These are phyloP conservation scores for Cercospora sp. DNA, from an alignment of 2,329 filamentous ascomycete genomes.

Conservation along the genomic window DNA sequence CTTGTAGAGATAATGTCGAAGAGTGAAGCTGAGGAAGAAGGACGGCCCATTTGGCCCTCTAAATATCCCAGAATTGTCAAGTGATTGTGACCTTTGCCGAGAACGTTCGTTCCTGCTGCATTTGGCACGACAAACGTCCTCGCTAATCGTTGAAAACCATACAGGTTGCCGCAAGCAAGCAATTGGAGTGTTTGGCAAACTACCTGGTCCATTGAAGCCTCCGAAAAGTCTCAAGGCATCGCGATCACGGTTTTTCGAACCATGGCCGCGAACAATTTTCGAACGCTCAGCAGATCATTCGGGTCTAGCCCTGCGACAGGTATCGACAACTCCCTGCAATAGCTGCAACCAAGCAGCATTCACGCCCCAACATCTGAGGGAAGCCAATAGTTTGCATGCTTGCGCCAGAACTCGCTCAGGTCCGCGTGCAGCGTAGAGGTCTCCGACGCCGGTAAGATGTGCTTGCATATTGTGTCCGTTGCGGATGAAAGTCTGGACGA, in stretches of 20 bases:
- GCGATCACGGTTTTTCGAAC: background rate
- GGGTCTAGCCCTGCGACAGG: background rate
- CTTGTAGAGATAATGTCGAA: background rate
- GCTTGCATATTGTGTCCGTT: conserved; percentile 53
- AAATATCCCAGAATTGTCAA: background rate
- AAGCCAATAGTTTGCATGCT: conserved; percentile 42
- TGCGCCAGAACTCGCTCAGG: conserved; percentile 43
- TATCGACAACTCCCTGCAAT: conserved; percentile 14
- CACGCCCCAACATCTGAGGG: conserved; percentile 26
- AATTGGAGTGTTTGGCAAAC: background rate
- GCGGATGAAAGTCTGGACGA: conserved; percentile 58
- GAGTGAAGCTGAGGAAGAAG: background rate
- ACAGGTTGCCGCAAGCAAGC: background rate
- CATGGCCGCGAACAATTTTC: background rate
- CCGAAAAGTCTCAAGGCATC: background rate
- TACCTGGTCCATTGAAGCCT: background rate
- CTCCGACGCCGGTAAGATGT: conserved; percentile 55
- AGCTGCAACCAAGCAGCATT: conserved; percentile 12
- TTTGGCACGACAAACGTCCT: background rate
- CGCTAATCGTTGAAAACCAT: background rate
- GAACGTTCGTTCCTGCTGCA: background rate
- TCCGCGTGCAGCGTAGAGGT: conserved; percentile 45
- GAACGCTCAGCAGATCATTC: background rate
- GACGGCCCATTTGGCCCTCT: background rate
- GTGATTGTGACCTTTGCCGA: background rate